A percentile compares a stretch with the other conserved stretches of the same genome.
phyloP scores from a whole-genome alignment of 306 rosid genomes.

The Quercus berberidifolia region DNA sequence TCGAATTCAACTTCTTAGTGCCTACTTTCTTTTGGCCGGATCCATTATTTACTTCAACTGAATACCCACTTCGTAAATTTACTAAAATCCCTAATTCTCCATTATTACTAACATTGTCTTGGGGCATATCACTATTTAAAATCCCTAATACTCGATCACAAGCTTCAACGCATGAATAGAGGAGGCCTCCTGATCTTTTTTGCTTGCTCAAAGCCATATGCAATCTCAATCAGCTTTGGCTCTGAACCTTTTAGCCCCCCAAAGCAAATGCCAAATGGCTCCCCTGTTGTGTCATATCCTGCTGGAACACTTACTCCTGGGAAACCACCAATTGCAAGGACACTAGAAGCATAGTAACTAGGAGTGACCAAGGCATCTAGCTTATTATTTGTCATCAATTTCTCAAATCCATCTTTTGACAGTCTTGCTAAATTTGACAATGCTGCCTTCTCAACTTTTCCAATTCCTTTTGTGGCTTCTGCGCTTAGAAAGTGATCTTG shows the following conservation, averaged over 20 bases:
- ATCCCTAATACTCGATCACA: too few species aligned
- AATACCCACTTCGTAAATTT: too few species aligned
- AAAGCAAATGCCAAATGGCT: conserved; percentile 38
- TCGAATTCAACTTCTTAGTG: too few species aligned
- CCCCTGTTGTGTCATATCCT: conserved; percentile 27
- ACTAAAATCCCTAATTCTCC: too few species aligned
- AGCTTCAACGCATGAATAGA: neutral
- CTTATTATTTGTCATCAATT: conserved; percentile 25
- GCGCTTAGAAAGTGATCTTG: conserved; percentile 21
- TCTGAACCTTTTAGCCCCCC: conserved; percentile 38
- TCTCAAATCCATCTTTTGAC: conserved; percentile 31
- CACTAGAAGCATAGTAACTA: conserved; percentile 14
- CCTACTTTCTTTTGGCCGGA: too few species aligned
- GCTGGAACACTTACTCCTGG: conserved; percentile 42
- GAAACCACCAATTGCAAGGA: conserved; percentile 44
- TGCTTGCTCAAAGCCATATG: conserved; percentile 41
- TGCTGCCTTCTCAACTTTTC: conserved; percentile 11
- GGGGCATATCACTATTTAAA: too few species aligned
- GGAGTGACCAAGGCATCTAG: conserved; percentile 36
- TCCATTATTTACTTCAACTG: too few species aligned
- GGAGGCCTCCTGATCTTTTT: conserved; percentile 28
- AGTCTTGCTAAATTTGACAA: conserved; percentile 7
- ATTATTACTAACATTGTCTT: too few species aligned
- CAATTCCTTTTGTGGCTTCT: conserved; percentile 25
- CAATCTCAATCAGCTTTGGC: conserved; percentile 39